Evolutionary conservation across 116 monocot species (phyloP).

Genomic region (Dioscorea cayenensis): DNA sequence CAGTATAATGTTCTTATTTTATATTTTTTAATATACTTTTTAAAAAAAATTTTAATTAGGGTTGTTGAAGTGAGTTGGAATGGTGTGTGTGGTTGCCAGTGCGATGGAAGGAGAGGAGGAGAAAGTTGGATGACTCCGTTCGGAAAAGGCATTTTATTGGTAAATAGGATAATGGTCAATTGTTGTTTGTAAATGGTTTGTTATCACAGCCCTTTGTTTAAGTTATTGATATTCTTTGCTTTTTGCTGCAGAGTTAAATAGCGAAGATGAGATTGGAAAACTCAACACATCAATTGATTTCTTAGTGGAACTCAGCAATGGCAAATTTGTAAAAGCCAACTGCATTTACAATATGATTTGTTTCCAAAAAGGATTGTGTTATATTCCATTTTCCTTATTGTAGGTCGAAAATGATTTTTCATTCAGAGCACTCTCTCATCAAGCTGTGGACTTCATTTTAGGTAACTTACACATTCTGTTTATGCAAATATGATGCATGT

Average conservation of each 20-base stretch:
- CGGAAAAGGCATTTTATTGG: conserved; percentile 34
- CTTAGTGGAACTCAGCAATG: conserved; percentile 65
- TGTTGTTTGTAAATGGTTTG: no score
- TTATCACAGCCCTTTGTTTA: no score
- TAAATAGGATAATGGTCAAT: conserved; percentile 1
- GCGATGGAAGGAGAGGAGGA: conserved; percentile 66
- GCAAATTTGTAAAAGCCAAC: neutral
- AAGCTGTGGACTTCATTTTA: conserved; percentile 85
- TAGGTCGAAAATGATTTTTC: conserved; percentile 44
- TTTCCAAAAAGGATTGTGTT: no score
- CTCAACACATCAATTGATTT: conserved; percentile 78
- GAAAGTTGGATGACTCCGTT: conserved; percentile 35
- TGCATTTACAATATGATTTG: no score
- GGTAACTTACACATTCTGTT: conserved; percentile 27
- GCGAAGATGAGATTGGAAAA: conserved; percentile 56
- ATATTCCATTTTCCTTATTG: no score
- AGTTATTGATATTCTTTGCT: no score
- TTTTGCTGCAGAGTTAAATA: conserved; percentile 32
- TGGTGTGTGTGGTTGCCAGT: conserved; percentile 33
- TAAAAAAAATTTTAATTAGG: neutral
- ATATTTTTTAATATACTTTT: neutral
- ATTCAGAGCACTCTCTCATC: conserved; percentile 71
- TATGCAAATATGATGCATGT: neutral
- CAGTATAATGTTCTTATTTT: conserved; percentile 22
- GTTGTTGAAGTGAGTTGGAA: neutral